Evolutionary conservation across 2,329 filamentous ascomycete genomes (phyloP), one percentile per base, ranked within the genome.

Genomic region (Monosporascus sp.): DNA sequence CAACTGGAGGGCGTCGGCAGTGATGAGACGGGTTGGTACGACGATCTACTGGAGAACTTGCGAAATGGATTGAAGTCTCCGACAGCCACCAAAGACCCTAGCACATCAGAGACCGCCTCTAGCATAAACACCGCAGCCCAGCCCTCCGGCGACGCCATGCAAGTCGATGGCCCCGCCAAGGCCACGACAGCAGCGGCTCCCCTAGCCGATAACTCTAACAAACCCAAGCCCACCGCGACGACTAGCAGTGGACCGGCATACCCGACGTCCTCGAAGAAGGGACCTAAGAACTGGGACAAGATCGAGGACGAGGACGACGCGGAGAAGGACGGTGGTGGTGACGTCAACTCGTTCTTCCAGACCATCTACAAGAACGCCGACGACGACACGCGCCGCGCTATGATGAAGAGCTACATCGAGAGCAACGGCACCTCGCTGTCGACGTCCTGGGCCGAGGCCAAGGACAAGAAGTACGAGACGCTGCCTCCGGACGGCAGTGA

Each of bases 331-430:
- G 78, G 82, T 0, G 78, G 81, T 55, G 80, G 78, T 1, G 82
- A 87, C 27, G 84, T 91, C 8, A 88, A 95, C 62, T 67, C 70
- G 11, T 97, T 97, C 73, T 99, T 99, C 78, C 94, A 95, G 77
- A 85, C 88, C 64, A 76, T 99, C 1, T 97, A 93, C 73, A 84
- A 87, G 57, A 78, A 76, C 37, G 85, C 90, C 0, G 84, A 87
- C 48, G 83, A 86, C 0, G 93, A 99, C 62, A 89, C 90, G 54
- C 84, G 85, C 66, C 84, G 91, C 2, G 94, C 94, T 8, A 99
- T 99, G 94, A 90, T 95, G 84, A 99, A 99, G 82, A 96, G 90
- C 66, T 97, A 90, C 65, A 79, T 84, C 15, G 93, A 99, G 77
- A 97, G 92, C 70, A 94, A 95, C 61, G 94, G 94, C 5, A 99